These are phyloP conservation scores for Blastobotrys apis DNA, from an alignment of 1,139 yeast species.

Conservation along the genomic window DNA sequence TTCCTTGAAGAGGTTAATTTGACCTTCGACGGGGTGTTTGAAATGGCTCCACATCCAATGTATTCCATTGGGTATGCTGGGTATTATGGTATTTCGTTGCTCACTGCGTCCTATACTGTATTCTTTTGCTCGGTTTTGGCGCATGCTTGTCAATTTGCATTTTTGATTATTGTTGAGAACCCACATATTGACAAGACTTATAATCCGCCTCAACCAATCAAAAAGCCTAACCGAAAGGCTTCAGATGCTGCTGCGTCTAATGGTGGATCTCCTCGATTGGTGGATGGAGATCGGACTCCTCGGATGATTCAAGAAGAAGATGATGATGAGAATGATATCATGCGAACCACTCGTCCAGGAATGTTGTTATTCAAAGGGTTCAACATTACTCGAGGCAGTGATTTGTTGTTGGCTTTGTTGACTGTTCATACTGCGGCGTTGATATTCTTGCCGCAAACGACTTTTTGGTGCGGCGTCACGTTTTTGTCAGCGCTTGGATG, in stretches of 20 bases:
- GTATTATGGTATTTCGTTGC: conserved; percentile 77
- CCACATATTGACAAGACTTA: conserved; percentile 87
- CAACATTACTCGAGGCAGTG: conserved; percentile 61
- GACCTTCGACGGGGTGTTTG: conserved; percentile 87
- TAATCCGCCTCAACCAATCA: conserved; percentile 35
- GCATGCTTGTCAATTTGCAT: conserved; percentile 74
- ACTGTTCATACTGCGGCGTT: conserved; percentile 46
- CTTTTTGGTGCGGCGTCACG: conserved; percentile 34
- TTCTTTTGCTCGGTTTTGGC: conserved; percentile 70
- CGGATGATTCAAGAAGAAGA: background rate
- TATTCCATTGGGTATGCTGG: conserved; percentile 88
- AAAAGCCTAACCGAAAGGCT: conserved; percentile 14
- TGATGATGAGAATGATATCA: conserved; percentile 16
- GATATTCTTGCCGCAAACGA: conserved; percentile 39
- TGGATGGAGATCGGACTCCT: background rate
- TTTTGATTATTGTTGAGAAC: conserved; percentile 72
- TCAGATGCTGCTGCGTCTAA: conserved; percentile 9
- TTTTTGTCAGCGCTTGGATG: conserved; percentile 48
- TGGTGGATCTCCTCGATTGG: conserved; percentile 3
- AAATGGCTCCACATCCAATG: conserved; percentile 93
- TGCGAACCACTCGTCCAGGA: conserved; percentile 39
- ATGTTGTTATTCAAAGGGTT: conserved; percentile 60
- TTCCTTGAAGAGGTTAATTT: conserved; percentile 75
- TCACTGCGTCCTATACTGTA: conserved; percentile 71
- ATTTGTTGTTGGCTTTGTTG: conserved; percentile 52